Evolutionary conservation across 345 rosid genomes (phyloP), one percentile per base, ranked within the genome.

Genomic region (Anastatica hierochuntica): DNA sequence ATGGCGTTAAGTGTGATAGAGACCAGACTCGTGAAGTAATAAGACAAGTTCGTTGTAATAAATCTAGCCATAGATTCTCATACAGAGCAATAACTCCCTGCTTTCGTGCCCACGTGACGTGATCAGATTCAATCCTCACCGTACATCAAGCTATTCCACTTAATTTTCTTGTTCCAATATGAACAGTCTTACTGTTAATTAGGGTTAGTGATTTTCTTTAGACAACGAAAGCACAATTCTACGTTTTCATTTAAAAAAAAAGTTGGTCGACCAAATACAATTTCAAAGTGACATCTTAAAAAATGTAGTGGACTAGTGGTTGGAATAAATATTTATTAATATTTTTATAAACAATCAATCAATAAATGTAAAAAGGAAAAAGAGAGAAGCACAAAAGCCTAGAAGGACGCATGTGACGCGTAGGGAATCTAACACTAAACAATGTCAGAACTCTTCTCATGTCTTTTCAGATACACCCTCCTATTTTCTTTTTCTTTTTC

Each of bases 321-420:
- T 64, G 63, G 7, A 50, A 43, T 48, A 4, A 42, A 31, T 49
- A 38, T 3, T n/a, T n/a, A n/a, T n/a, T n/a, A n/a, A n/a, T 27
- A 8, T 4, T 27, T 27, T 27, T 27, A 27, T 3, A 23, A 23
- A 23, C 4, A 23, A n/a, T n/a, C n/a, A n/a, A n/a, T n/a, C n/a
- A n/a, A n/a, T n/a, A n/a, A n/a, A n/a, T n/a, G n/a, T n/a, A n/a
- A n/a, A n/a, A n/a, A n/a, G n/a, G n/a, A n/a, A n/a, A n/a, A n/a
- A n/a, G n/a, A n/a, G n/a, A n/a, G n/a, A n/a, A n/a, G n/a, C 58
- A 50, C 64, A 58, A 50, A 49, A 65, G 41, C 34, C 59, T 14
- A 65, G 64, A 51, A 65, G 59, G 47, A 65, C 53, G 59, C 70
- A 65, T 58, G 70, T 65, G 70, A 65, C 70, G 64, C 59, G 64